Conservation (phyloP, 208 protist species). For the Trichomonas tenax region DNA sequence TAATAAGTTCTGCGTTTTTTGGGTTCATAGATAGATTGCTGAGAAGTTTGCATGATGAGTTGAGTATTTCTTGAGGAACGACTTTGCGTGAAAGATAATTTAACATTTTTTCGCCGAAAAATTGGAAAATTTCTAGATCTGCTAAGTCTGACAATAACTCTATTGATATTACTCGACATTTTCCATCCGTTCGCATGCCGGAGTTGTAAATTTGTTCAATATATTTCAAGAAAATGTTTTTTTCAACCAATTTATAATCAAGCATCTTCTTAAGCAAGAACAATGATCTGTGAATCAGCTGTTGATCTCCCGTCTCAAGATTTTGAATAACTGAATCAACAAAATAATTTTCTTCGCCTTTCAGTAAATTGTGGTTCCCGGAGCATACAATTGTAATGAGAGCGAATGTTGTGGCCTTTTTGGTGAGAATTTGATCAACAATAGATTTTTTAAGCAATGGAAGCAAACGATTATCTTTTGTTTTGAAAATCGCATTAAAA, state of each 20-base stretch:
- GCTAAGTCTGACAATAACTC: background rate
- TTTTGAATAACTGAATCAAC: background rate
- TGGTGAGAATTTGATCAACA: background rate
- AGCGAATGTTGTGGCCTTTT: background rate
- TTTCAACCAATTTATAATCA: background rate
- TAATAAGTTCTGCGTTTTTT: background rate
- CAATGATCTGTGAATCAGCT: background rate
- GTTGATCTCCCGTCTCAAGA: background rate
- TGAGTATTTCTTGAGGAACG: background rate
- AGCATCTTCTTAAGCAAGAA: background rate
- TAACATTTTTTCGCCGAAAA: background rate
- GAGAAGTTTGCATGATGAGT: background rate
- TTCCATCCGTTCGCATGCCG: background rate
- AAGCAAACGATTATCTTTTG: background rate
- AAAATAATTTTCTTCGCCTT: background rate
- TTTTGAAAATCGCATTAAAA: background rate
- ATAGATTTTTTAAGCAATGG: background rate
- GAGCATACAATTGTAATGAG: background rate
- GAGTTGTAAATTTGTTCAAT: background rate
- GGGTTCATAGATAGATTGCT: background rate
- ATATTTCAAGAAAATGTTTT: background rate
- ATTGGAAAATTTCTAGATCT: background rate
- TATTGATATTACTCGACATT: background rate
- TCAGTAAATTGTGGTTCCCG: background rate
- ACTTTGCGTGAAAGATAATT: background rate